phyloP scores from a whole-genome alignment of 495 filamentous ascomycete species.

The Hypomontagnella monticulosa region DNA sequence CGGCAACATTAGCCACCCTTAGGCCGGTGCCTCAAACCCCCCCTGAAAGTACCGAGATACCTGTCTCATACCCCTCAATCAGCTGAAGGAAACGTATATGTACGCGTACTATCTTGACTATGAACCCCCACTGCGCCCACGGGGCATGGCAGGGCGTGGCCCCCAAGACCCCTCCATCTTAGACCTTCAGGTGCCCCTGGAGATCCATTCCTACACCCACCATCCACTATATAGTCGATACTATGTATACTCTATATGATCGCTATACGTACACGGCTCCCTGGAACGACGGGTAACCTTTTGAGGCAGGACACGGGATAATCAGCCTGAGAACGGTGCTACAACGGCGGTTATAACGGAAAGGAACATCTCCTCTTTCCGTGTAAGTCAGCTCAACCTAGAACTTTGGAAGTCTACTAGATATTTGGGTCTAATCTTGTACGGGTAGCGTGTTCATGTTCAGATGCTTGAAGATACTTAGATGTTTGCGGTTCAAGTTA shows the following conservation, averaged over 20 bases:
- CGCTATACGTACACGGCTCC: constrained; percentile 15
- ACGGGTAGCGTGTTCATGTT: background rate
- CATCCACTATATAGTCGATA: constrained; percentile 10
- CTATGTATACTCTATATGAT: constrained; percentile 4
- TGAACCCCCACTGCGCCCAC: too few species aligned
- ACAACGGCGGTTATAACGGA: constrained; percentile 41
- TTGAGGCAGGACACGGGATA: constrained; percentile 35
- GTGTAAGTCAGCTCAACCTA: constrained; percentile 10
- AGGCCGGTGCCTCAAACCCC: constrained; percentile 16
- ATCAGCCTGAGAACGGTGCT: constrained; percentile 39
- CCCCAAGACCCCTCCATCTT: constrained; percentile 21
- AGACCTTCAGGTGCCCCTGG: constrained; percentile 25
- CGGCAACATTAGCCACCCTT: constrained; percentile 31
- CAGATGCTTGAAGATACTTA: background rate
- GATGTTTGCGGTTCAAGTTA: background rate
- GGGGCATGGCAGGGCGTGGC: background rate
- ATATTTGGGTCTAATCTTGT: constrained; percentile 13
- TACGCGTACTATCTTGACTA: background rate
- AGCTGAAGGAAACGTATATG: background rate
- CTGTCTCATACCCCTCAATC: constrained; percentile 19
- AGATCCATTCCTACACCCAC: constrained; percentile 32
- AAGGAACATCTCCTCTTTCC: constrained; percentile 38
- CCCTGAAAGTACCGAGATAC: background rate
- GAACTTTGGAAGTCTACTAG: too few species aligned
- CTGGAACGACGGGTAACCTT: constrained; percentile 22